Conservation (phyloP, 2,329 filamentous ascomycete genomes). For the Pseudogymnoascus sp. region DNA sequence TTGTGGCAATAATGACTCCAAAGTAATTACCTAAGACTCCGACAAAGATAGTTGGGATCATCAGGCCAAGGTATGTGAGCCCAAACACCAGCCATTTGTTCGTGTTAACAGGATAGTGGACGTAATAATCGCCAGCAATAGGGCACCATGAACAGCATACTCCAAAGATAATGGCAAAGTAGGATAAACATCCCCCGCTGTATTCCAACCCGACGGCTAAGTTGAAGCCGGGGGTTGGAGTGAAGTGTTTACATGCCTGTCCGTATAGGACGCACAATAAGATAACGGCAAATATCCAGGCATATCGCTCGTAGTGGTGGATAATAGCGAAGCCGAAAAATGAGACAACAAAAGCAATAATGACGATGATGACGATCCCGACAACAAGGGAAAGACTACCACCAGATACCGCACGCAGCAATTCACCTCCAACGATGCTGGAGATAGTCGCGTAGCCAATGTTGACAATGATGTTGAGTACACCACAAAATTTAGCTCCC, state of each 20-base stretch:
- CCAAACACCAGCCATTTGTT: conserved; percentile 40
- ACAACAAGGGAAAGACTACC: conserved; percentile 44
- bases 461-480: conserved; percentile 25
- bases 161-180: conserved; percentile 10
- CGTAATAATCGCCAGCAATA: conserved; percentile 38
- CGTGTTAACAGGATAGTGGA: conserved; percentile 40
- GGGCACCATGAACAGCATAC: conserved; percentile 34
- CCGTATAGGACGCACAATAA: conserved; percentile 18
- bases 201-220: conserved; percentile 11
- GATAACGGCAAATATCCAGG: conserved; percentile 49
- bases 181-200: conserved; percentile 10
- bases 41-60: conserved; percentile 33
- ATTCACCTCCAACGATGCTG: conserved; percentile 52
- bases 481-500: conserved; percentile 24
- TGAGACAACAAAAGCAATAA: conserved; percentile 48
- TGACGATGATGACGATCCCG: conserved; percentile 53
- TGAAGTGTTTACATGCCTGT: conserved; percentile 16
- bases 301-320: conserved; percentile 50
- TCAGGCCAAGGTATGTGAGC: conserved; percentile 41
- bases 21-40: conserved; percentile 5
- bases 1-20: conserved; percentile 2
- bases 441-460: conserved; percentile 56
- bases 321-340: conserved; percentile 52
- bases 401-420: conserved; percentile 44
- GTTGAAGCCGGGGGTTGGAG: conserved; percentile 11